Evolutionary conservation across 306 rosid species (phyloP), one percentile per base, ranked within the genome.

Genomic region (Ziziphus jujuba): DNA sequence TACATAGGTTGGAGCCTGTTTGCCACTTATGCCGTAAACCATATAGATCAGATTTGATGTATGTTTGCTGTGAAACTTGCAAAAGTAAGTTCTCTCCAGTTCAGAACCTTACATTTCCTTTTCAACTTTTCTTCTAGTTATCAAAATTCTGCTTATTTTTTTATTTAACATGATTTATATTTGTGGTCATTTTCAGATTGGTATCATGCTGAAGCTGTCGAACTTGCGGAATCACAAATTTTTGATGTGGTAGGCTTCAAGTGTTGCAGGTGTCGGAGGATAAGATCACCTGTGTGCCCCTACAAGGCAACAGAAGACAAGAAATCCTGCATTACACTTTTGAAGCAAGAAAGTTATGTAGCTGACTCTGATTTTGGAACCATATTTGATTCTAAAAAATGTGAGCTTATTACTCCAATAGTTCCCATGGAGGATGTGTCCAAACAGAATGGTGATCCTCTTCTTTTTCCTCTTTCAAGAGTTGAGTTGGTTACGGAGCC

Each of bases 131-230:
- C 36, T 24, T 22, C 15, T 44, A 21, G 24, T 13, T 13, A 24
- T 53, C 62, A 4, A 0, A 58, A 52, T 24, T 62, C 71, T 50
- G 36, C 60, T 48, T 53, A 45, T n/a, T 36, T 36, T 59, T 25
- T 14, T 61, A 28, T 63, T 45, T 47, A 56, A 43, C 51, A 34
- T 36, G 40, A 43, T 34, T 43, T 40, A 16, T 76, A 34, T 45
- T 65, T 83, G 54, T 54, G 75, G 23, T 69, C 28, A 20, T 72
- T 80, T 74, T 33, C 92, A 93, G 98, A 90, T 77, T 95, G 99
- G 99, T 88, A 77, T 81, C 99, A 95, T 63, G 97, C 99, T 36
- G 95, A 95, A 47, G 97, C 99, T 65, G 85, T 95, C 61, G 90
- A 87, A 61, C 89, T 95, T 20, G 89, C 88, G 15, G 99, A 95